phyloP scores from a whole-genome alignment of 805 yeast genomes.

The Ogataea nonfermentans region DNA sequence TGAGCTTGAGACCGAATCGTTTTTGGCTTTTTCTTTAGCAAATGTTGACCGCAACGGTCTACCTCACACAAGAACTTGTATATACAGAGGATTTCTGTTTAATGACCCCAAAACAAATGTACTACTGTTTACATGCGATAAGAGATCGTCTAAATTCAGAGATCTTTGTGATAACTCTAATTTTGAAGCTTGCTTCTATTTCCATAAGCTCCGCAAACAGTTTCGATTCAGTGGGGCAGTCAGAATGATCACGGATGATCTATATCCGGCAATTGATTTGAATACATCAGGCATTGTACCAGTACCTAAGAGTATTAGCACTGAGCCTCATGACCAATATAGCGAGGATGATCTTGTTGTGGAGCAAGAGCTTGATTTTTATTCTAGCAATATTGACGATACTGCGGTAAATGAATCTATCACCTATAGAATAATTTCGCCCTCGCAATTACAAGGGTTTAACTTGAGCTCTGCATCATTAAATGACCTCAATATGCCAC shows the following conservation, averaged over 20 bases:
- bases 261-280: constrained; percentile 21
- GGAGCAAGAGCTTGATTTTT: constrained; percentile 21
- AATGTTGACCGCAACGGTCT: constrained; percentile 54
- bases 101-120: constrained; percentile 65
- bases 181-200: constrained; percentile 78
- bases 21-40: constrained; percentile 63
- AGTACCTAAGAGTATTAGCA: neutral
- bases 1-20: constrained; percentile 45
- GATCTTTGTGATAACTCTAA: constrained; percentile 51
- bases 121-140: constrained; percentile 68
- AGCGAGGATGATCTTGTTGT: constrained; percentile 14
- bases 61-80: constrained; percentile 70
- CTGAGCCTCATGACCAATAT: neutral
- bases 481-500: constrained; percentile 12
- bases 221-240: constrained; percentile 71
- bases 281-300: neutral
- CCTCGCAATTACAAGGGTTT: constrained; percentile 16
- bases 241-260: constrained; percentile 38
- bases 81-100: constrained; percentile 73
- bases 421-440: constrained; percentile 23
- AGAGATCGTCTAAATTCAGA: constrained; percentile 59
- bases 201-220: constrained; percentile 59
- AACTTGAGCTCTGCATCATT: constrained; percentile 16
- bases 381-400: constrained; percentile 12
- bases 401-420: constrained; percentile 16